Conservation (phyloP, 2,329 filamentous ascomycete species). For the Phialophora expanda region DNA sequence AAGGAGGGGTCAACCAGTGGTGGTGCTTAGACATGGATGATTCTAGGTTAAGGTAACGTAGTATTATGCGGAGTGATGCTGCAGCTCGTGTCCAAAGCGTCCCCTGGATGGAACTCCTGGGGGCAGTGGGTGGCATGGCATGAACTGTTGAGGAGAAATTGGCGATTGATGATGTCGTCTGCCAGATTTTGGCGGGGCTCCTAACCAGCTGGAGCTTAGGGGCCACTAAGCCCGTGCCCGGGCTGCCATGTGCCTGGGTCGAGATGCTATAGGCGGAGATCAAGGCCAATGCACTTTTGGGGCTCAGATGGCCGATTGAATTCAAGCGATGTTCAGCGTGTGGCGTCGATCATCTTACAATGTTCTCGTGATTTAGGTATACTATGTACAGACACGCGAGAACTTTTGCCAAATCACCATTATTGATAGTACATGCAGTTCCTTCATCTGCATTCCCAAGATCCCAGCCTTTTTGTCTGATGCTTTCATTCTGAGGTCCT, state of each 20-base stretch:
- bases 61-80: constrained; percentile 17
- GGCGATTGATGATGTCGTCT: constrained; percentile 8
- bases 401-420: constrained; percentile 10
- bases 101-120: not conserved
- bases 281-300: not conserved
- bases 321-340: not conserved
- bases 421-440: constrained; percentile 15
- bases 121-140: not conserved
- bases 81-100: constrained; percentile 8
- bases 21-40: constrained; percentile 12
- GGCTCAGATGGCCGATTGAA: not conserved
- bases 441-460: not conserved
- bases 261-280: too few relatives aligned
- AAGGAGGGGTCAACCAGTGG: constrained; percentile 24
- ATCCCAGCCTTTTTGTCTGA: not conserved
- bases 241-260: not conserved
- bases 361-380: constrained; percentile 8
- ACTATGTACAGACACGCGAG: constrained; percentile 4
- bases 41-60: constrained; percentile 19
- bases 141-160: constrained; percentile 5
- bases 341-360: not conserved
- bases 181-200: not conserved
- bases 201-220: constrained; percentile 2
- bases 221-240: not conserved
- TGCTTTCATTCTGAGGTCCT: constrained; percentile 6